Base-by-base conservation (phyloP, 2,329 filamentous ascomycete species). In the Rutstroemia sp. region DNA sequence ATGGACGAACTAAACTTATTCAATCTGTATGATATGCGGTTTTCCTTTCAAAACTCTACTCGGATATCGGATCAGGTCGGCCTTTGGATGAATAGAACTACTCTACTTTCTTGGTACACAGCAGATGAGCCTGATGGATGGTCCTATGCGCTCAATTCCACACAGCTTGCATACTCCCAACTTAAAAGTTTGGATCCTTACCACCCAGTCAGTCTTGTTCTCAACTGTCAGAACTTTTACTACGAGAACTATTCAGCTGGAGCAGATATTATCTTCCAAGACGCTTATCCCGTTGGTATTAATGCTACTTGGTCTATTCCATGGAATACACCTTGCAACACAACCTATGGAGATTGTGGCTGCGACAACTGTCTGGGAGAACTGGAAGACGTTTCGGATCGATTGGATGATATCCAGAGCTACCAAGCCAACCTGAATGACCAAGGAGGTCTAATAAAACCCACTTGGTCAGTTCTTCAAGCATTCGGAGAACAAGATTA, bases 161-260 rank as follows among this genome's bases (percentile, higher is more conserved):
- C 77, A 0, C 61, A 62, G 7, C 58, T 71, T 17, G 69, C 75
- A 0, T 78, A 79, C 63, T 64, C 73, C 10, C 61, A 70, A 45
- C 72, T 80, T 58, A 73, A 72, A 53, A 61, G 63, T 3, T 61
- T 78, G 5, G 78, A 81, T 60, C 75, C 75, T 0, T 80, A 79
- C 60, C 78, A 80, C 64, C 78, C 78, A 0, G 71, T 78, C n/a
- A 75, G 72, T 5, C 69, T 80, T 3, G 73, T 73, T 3, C 68
- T 80, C 30, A 80, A 80, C 60, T 80, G 78, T 65, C 72, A 72
- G 48, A 77, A 79, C 60, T 80, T 77, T 64, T 73, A 78, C 63
- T 80, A 77, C 63, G 58, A 67, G 25, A 69, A 75, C n/a, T 80
- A 80, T 62, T 68, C 73, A 1, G 64, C 71, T 1, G 78, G 78